Evolutionary conservation across 2,329 filamentous ascomycete species (phyloP).

Genomic region (Trichoderma koningiopsis): DNA sequence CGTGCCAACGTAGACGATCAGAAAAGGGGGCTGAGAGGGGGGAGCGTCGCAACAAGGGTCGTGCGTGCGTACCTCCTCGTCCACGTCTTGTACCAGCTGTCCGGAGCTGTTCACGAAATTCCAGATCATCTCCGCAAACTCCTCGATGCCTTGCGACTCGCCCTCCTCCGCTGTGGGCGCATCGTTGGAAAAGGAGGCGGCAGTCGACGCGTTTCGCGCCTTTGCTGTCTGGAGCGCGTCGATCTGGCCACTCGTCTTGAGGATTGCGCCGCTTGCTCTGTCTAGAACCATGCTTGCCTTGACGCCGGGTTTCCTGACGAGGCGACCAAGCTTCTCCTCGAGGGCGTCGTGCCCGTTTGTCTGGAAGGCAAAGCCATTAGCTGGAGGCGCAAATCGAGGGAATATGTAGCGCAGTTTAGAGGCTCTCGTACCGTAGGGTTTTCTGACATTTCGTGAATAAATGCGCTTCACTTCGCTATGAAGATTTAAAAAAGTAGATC

Average conservation of each 20-base stretch:
- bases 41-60: not conserved
- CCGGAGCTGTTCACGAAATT: constrained; percentile 71
- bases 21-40: not conserved
- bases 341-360: constrained; percentile 60
- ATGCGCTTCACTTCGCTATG: not conserved
- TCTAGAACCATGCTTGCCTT: constrained; percentile 77
- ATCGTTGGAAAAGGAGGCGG: constrained; percentile 52
- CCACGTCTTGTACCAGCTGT: constrained; percentile 70
- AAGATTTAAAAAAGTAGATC: not conserved
- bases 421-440: constrained; percentile 16
- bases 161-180: constrained; percentile 45
- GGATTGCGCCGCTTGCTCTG: constrained; percentile 69
- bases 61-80: constrained; percentile 60
- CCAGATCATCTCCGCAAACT: constrained; percentile 77
- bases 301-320: constrained; percentile 77
- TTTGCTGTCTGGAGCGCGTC: constrained; percentile 54
- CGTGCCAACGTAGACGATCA: not conserved
- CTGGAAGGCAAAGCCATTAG: constrained; percentile 29
- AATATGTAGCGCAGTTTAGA: not conserved
- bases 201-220: constrained; percentile 40
- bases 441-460: constrained; percentile 4
- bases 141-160: constrained; percentile 64
- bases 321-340: constrained; percentile 65
- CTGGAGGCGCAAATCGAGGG: not conserved
- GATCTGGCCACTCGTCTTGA: constrained; percentile 72